phyloP scores from a whole-genome alignment of 495 filamentous ascomycete species.

The Penicillium diatomitis region DNA sequence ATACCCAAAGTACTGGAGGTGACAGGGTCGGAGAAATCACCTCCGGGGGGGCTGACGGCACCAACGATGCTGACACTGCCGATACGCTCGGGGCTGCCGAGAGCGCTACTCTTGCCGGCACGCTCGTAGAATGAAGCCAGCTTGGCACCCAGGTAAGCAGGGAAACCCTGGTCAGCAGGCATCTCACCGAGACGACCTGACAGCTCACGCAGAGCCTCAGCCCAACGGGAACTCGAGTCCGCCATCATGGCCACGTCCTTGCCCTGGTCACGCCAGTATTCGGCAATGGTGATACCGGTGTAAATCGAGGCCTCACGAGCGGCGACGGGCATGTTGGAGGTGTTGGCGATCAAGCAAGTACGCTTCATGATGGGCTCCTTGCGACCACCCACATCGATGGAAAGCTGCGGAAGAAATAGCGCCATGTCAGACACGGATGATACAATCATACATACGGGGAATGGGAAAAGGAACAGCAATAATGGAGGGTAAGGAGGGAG shows the following conservation, averaged over 20 bases:
- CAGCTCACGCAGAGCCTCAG: conserved; percentile 95
- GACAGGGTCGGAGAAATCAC: conserved; percentile 99
- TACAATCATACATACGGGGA: no score
- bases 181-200: conserved; percentile 99
- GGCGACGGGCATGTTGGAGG: conserved; percentile 99
- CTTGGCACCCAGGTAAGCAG: conserved; percentile 93
- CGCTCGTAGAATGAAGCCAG: conserved; percentile 98
- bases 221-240: conserved; percentile 97
- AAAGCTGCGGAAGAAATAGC: conserved; percentile 45
- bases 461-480: no score
- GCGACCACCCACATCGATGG: conserved; percentile 81
- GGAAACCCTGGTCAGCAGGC: conserved; percentile 99
- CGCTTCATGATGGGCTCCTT: conserved; percentile 99
- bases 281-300: conserved; percentile 94
- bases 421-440: not conserved
- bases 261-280: conserved; percentile 98
- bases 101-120: conserved; percentile 73
- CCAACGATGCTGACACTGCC: conserved; percentile 97
- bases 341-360: conserved; percentile 96
- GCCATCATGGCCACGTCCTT: conserved; percentile 99
- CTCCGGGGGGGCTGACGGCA: conserved; percentile 92
- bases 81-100: conserved; percentile 78
- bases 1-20: conserved; percentile 92
- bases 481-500: no score
- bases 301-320: conserved; percentile 99